Conservation (phyloP, 139 green algal genomes). For the Mychonastes homosphaera region DNA sequence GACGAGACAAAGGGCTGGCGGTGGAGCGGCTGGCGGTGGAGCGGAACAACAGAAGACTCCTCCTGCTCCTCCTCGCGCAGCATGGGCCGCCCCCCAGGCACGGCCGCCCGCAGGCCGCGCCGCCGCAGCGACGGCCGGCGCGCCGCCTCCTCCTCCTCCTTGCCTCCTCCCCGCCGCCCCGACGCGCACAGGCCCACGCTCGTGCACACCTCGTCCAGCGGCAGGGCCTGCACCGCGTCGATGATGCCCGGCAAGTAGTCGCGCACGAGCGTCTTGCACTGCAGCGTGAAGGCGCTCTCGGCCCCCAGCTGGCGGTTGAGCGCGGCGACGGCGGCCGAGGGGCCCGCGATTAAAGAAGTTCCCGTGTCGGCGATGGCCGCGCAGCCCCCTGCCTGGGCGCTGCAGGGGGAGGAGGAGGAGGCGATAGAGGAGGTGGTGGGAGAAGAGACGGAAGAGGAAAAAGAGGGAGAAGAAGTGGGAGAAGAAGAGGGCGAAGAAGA, state of each 20-base stretch:
- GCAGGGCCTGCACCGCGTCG: slow-evolving; percentile 42
- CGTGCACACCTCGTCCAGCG: slow-evolving; percentile 39
- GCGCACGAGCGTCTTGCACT: slow-evolving; percentile 62
- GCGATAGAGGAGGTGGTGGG: neutral
- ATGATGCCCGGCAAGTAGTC: slow-evolving; percentile 69
- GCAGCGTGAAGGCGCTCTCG: slow-evolving; percentile 30
- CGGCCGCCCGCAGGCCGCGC: no score
- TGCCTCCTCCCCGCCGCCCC: neutral
- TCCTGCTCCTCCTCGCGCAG: no score
- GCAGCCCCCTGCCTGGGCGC: no score
- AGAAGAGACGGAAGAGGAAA: no score
- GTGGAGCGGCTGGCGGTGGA: slow-evolving; percentile 5
- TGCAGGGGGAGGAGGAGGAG: neutral
- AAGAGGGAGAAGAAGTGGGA: no score
- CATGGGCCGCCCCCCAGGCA: no score
- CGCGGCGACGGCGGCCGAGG: slow-evolving; percentile 35
- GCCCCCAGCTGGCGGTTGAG: slow-evolving; percentile 71
- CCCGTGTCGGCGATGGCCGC: slow-evolving; percentile 87
- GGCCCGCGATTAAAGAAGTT: slow-evolving; percentile 16
- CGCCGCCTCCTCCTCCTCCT: no score
- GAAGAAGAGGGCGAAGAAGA: no score
- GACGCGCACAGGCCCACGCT: slow-evolving; percentile 26
- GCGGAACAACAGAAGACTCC: no score
- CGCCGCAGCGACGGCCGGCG: no score
- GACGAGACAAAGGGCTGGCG: neutral